A percentile compares a stretch with the other conserved stretches of the same genome.
Evolutionary conservation across 176 grass and related monocot genomes (phyloP).

Genomic region (Tillandsia leiboldiana): DNA sequence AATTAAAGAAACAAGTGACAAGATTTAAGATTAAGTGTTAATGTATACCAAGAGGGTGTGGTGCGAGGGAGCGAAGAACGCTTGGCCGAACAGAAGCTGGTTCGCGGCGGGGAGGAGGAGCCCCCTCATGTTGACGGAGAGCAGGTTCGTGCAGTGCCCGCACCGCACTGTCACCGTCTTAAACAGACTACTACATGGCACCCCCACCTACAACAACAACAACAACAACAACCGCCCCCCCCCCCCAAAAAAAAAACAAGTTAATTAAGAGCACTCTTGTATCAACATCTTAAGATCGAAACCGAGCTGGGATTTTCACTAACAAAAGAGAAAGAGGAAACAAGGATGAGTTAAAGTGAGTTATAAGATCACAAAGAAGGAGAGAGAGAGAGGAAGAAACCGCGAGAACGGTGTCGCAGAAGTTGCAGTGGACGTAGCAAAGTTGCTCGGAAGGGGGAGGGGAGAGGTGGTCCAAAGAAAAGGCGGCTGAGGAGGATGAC

Average conservation of each 20-base stretch:
- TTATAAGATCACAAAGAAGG: not conserved
- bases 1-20: slow-evolving; percentile 11
- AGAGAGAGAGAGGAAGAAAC: slow-evolving; percentile 28
- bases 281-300: too few relatives aligned
- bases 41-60: slow-evolving; percentile 34
- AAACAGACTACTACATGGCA: slow-evolving; percentile 86
- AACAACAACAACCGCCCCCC: too few relatives aligned
- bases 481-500: slow-evolving; percentile 64
- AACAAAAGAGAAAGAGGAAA: not conserved
- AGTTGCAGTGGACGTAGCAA: slow-evolving; percentile 99
- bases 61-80: slow-evolving; percentile 59
- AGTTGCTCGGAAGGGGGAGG: slow-evolving; percentile 65
- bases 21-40: not conserved
- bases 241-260: not conserved
- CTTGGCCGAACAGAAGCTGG: slow-evolving; percentile 65
- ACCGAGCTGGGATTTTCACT: too few relatives aligned
- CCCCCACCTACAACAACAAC: slow-evolving; percentile 47
- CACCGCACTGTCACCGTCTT: slow-evolving; percentile 87
- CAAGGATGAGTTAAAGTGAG: not conserved
- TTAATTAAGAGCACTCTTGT: too few relatives aligned
- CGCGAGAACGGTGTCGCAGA: slow-evolving; percentile 95
- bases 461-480: slow-evolving; percentile 57
- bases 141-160: slow-evolving; percentile 85
- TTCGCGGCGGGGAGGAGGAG: slow-evolving; percentile 52
- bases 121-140: slow-evolving; percentile 80